These are phyloP conservation scores for Microdochium trichocladiopsis DNA, from an alignment of 2,329 filamentous ascomycete genomes.

Conservation along the genomic window DNA sequence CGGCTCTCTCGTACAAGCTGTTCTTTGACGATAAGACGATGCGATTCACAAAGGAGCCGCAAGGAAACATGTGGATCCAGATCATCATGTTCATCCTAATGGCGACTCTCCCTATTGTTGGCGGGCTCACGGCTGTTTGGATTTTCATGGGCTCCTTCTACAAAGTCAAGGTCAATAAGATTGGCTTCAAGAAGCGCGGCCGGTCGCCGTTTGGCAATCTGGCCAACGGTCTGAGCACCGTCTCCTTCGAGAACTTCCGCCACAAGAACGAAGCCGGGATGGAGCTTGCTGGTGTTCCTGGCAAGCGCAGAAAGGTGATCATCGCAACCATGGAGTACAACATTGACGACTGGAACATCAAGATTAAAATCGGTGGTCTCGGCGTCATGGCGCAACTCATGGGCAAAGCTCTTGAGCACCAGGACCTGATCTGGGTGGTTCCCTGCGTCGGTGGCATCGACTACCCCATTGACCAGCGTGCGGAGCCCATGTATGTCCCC, in stretches of 20 bases:
- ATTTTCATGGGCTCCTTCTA: not conserved
- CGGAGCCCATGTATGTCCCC: slow-evolving; percentile 54
- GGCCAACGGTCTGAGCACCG: slow-evolving; percentile 26
- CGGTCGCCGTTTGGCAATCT: too few species aligned
- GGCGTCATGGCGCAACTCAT: slow-evolving; percentile 66
- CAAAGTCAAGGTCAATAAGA: not conserved
- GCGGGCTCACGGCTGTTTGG: not conserved
- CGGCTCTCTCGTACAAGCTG: slow-evolving; percentile 43
- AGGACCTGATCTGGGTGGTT: slow-evolving; percentile 60
- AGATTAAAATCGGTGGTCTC: slow-evolving; percentile 64
- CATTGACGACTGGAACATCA: slow-evolving; percentile 63
- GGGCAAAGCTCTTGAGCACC: slow-evolving; percentile 57
- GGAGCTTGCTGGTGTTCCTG: too few species aligned
- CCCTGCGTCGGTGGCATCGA: slow-evolving; percentile 57
- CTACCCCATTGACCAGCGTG: slow-evolving; percentile 51
- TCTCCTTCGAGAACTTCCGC: too few species aligned
- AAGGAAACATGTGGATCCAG: not conserved
- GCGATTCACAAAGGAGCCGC: not conserved
- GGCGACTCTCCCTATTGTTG: not conserved
- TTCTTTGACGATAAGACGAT: not conserved
- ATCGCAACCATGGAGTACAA: slow-evolving; percentile 69
- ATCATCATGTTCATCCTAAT: not conserved
- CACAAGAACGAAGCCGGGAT: too few species aligned
- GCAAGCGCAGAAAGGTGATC: slow-evolving; percentile 41
- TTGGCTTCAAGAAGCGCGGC: slow-evolving; percentile 30